Percentiles rank a stretch among this genome's conserved stretches.
These are phyloP conservation scores for Botryotinia narcissicola DNA, from an alignment of 2,329 filamentous ascomycete genomes.

Conservation along the genomic window DNA sequence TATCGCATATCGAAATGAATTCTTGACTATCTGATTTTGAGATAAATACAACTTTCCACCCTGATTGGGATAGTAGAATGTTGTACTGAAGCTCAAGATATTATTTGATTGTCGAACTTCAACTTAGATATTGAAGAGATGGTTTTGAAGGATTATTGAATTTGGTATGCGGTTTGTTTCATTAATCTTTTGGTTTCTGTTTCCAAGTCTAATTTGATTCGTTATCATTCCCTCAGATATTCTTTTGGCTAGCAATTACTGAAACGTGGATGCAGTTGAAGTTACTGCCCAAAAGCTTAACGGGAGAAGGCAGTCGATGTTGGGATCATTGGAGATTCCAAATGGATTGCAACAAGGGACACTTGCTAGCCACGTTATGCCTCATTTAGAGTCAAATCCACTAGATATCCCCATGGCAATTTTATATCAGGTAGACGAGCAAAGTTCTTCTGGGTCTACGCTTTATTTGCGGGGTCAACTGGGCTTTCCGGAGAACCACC, in stretches of 20 bases:
- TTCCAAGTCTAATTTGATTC: background rate
- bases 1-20: background rate
- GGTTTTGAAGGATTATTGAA: background rate
- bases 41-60: background rate
- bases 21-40: background rate
- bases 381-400: constrained; percentile 28
- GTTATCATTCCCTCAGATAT: background rate
- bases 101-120: background rate
- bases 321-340: constrained; percentile 28
- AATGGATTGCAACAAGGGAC: constrained; percentile 16
- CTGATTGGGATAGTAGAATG: background rate
- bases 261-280: constrained; percentile 23
- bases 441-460: constrained; percentile 21
- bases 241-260: background rate
- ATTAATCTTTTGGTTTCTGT: background rate
- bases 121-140: background rate
- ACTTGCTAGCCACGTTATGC: constrained; percentile 27
- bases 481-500: constrained; percentile 31
- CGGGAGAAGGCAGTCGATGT: constrained; percentile 30
- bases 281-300: constrained; percentile 31
- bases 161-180: background rate
- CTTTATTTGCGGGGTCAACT: constrained; percentile 25
- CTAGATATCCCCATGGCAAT: constrained; percentile 35
- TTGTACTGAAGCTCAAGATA: background rate
- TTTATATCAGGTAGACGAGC: constrained; percentile 33